A percentile compares a stretch with the other conserved stretches of the same genome.
phyloP scores from a whole-genome alignment of 371 early-diverging fungal genomes.

The Actinomortierella ambigua region DNA sequence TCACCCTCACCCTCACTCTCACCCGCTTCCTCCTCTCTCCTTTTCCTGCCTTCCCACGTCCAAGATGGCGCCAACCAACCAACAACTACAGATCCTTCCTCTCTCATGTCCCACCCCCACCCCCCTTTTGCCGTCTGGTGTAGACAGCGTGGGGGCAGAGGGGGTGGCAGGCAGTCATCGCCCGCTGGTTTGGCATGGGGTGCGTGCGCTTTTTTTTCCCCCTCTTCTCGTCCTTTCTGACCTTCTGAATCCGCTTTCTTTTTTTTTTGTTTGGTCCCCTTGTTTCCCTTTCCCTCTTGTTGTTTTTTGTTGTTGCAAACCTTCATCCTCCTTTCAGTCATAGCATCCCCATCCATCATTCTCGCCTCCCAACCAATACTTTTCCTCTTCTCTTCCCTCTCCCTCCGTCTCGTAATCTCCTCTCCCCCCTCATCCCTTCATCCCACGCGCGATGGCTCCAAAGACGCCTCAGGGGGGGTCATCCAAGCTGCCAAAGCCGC shows the following conservation, averaged over 20 bases:
- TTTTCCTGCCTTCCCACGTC: too few relatives aligned
- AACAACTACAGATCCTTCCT: too few relatives aligned
- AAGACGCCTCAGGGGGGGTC: constrained; percentile 44
- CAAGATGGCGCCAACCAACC: too few relatives aligned
- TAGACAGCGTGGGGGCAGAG: too few relatives aligned
- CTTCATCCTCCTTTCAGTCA: background rate
- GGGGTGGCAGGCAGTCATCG: too few relatives aligned
- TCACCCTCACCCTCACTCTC: too few relatives aligned
- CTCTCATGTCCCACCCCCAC: too few relatives aligned
- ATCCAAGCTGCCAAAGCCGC: constrained; percentile 45
- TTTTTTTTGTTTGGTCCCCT: background rate
- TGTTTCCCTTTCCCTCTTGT: constrained; percentile 1
- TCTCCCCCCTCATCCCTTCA: constrained; percentile 13
- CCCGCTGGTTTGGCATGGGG: too few relatives aligned
- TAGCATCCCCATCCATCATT: background rate
- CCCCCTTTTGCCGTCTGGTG: too few relatives aligned
- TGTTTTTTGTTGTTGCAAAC: constrained; percentile 4
- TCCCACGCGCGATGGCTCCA: constrained; percentile 33
- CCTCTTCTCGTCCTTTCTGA: background rate
- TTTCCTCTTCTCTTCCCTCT: background rate
- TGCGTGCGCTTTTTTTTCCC: background rate
- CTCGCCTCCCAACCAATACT: background rate
- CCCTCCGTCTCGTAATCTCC: background rate
- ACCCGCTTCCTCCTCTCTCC: too few relatives aligned
- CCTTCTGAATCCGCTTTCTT: background rate